Evolutionary conservation across 1,284 basidiomycete species (phyloP).

Genomic region (Fomes fomentarius): DNA sequence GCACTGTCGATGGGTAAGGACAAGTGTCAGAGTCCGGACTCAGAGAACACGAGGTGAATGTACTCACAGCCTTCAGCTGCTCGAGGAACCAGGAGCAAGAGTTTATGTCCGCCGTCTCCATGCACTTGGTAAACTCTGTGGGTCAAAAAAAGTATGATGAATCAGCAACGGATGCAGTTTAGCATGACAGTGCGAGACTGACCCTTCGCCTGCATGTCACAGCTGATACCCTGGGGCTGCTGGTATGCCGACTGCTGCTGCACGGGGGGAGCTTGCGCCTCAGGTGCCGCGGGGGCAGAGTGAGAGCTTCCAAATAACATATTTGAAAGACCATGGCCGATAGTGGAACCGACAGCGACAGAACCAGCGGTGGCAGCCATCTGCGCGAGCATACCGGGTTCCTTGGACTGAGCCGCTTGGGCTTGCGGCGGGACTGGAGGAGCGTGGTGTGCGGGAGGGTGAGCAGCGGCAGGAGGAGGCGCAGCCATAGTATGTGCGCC

Average conservation of each 20-base stretch:
- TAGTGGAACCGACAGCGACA: slow-evolving; percentile 82
- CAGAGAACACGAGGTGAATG: background rate
- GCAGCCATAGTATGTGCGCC: slow-evolving; percentile 43
- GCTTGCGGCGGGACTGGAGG: slow-evolving; percentile 34
- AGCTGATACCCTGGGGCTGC: slow-evolving; percentile 46
- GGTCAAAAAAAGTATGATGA: background rate
- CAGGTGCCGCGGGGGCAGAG: slow-evolving; percentile 44
- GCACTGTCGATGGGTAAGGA: slow-evolving; percentile 54
- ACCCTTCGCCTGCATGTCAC: slow-evolving; percentile 78
- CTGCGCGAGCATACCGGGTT: slow-evolving; percentile 72
- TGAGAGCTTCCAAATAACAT: slow-evolving; percentile 80
- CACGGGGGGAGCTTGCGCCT: slow-evolving; percentile 44
- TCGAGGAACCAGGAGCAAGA: slow-evolving; percentile 85
- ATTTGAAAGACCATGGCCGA: slow-evolving; percentile 82
- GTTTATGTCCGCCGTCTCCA: slow-evolving; percentile 75
- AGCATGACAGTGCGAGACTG: slow-evolving; percentile 25
- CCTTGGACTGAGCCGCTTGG: slow-evolving; percentile 32
- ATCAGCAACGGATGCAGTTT: background rate
- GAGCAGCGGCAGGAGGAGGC: slow-evolving; percentile 46
- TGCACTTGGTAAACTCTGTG: slow-evolving; percentile 74
- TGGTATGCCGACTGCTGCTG: slow-evolving; percentile 48
- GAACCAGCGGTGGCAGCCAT: slow-evolving; percentile 92
- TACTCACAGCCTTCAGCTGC: slow-evolving; percentile 78
- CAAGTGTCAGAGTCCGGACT: slow-evolving; percentile 7
- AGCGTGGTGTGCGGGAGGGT: slow-evolving; percentile 39